phyloP scores from a whole-genome alignment of 768 basidiomycete species.

The Rhizopogon sp. region DNA sequence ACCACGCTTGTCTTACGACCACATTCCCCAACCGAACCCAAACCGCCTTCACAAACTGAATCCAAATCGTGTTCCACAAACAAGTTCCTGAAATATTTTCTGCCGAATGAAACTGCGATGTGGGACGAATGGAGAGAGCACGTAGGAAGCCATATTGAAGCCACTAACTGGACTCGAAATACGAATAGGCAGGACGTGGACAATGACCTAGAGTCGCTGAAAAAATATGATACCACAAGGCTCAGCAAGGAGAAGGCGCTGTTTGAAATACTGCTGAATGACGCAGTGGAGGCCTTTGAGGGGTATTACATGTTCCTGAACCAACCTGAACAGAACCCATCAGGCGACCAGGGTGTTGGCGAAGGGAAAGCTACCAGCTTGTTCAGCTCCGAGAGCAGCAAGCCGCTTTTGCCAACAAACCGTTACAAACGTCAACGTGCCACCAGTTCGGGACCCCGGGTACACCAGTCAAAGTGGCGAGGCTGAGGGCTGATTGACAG shows the following conservation, averaged over 20 bases:
- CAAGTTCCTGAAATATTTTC: conserved; percentile 11
- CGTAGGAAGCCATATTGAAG: conserved; percentile 8
- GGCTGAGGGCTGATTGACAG: too few relatives aligned
- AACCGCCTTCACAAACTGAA: background rate
- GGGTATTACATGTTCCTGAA: conserved; percentile 4
- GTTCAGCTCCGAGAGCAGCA: too few relatives aligned
- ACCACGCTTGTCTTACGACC: conserved; percentile 11
- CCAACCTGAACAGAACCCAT: background rate
- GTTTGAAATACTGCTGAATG: conserved; percentile 4
- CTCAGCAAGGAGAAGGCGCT: conserved; percentile 8
- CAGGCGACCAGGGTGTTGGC: background rate
- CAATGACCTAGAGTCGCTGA: background rate
- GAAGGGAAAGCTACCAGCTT: background rate
- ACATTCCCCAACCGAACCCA: background rate
- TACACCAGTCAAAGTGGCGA: too few relatives aligned
- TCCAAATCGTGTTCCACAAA: background rate
- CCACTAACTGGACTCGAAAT: background rate
- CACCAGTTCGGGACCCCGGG: too few relatives aligned
- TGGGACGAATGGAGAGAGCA: conserved; percentile 19
- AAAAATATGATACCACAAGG: conserved; percentile 1
- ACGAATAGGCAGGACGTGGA: background rate
- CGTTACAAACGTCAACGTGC: too few relatives aligned
- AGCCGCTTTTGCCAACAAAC: too few relatives aligned
- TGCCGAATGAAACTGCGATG: conserved; percentile 12
- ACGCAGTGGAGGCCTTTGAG: conserved; percentile 14